These are phyloP conservation scores for Selaginella tamariscina DNA, from an alignment of 75 land plant genomes.

Conservation along the genomic window DNA sequence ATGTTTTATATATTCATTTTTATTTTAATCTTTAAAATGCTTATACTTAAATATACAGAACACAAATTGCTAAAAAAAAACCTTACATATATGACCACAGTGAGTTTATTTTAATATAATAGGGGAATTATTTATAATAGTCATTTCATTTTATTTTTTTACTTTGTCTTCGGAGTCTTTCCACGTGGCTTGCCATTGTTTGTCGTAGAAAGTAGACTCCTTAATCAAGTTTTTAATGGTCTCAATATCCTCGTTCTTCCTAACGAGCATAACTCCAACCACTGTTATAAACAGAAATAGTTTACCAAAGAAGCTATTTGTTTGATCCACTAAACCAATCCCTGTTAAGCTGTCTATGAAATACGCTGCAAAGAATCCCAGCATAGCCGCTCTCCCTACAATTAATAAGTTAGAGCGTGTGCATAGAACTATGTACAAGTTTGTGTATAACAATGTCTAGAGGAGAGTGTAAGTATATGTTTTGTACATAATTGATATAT, in stretches of 20 bases:
- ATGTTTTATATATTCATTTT: too few relatives aligned
- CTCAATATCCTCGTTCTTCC: slow-evolving; percentile 78
- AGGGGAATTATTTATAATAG: too few relatives aligned
- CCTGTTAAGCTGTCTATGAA: slow-evolving; percentile 82
- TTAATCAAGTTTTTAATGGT: slow-evolving; percentile 49
- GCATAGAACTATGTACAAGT: too few relatives aligned
- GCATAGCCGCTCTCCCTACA: slow-evolving; percentile 96
- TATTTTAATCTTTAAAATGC: too few relatives aligned
- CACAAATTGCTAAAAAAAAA: too few relatives aligned
- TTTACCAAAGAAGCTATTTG: slow-evolving; percentile 84
- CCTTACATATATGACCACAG: too few relatives aligned
- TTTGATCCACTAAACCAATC: slow-evolving; percentile 85
- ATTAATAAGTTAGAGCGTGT: too few relatives aligned
- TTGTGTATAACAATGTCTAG: too few relatives aligned
- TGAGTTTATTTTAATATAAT: too few relatives aligned
- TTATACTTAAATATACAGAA: too few relatives aligned
- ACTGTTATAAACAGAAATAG: slow-evolving; percentile 66
- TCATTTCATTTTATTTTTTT: not conserved
- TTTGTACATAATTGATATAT: too few relatives aligned
- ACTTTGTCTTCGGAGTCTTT: slow-evolving; percentile 33
- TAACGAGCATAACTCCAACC: slow-evolving; percentile 53
- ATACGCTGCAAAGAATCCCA: slow-evolving; percentile 90
- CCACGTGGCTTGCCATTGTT: slow-evolving; percentile 99
- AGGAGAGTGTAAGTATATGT: too few relatives aligned
- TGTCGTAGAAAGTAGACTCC: slow-evolving; percentile 88